A percentile compares a stretch with the other conserved stretches of the same genome.
These are phyloP conservation scores for Paecilomyces sp. DNA, from an alignment of 2,329 filamentous ascomycete species.

Conservation along the genomic window DNA sequence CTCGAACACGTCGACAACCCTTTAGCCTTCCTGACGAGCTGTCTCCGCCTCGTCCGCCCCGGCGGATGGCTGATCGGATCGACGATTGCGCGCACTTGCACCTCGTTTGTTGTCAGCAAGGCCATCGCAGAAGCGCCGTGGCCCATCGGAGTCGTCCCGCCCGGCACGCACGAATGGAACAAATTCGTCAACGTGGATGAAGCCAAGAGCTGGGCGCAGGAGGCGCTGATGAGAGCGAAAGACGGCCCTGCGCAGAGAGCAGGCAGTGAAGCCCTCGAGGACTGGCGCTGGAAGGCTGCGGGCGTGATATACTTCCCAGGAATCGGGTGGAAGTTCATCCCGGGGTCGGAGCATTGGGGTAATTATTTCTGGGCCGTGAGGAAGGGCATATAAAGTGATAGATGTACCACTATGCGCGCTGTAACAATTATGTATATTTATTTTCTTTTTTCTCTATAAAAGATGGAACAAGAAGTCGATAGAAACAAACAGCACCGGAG, in stretches of 20 bases:
- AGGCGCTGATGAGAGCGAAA: slow-evolving; percentile 45
- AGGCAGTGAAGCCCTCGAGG: slow-evolving; percentile 19
- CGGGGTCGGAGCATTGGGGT: slow-evolving; percentile 73
- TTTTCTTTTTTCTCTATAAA: background rate
- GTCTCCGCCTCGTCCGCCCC: slow-evolving; percentile 62
- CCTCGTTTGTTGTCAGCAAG: slow-evolving; percentile 88
- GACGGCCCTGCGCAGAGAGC: slow-evolving; percentile 16
- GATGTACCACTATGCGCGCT: background rate
- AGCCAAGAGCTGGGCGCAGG: slow-evolving; percentile 35
- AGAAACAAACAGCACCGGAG: too few relatives aligned
- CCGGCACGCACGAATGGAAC: slow-evolving; percentile 90
- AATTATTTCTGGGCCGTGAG: slow-evolving; percentile 95
- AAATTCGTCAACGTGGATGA: slow-evolving; percentile 92
- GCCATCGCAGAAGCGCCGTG: slow-evolving; percentile 78
- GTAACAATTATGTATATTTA: background rate
- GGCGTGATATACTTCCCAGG: slow-evolving; percentile 89
- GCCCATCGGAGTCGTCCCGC: slow-evolving; percentile 67
- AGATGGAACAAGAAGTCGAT: too few relatives aligned
- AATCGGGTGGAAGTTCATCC: slow-evolving; percentile 78
- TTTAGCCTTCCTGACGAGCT: slow-evolving; percentile 53
- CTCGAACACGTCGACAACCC: slow-evolving; percentile 91
- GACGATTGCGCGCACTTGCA: slow-evolving; percentile 85
- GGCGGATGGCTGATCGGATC: slow-evolving; percentile 90
- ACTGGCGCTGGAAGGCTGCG: slow-evolving; percentile 57
- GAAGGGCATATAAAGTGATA: slow-evolving; percentile 34